Percentiles rank a stretch among this genome's conserved stretches.
These are phyloP conservation scores for Neodidymelliopsis sp. DNA, from an alignment of 2,329 filamentous ascomycete genomes.

Conservation along the genomic window DNA sequence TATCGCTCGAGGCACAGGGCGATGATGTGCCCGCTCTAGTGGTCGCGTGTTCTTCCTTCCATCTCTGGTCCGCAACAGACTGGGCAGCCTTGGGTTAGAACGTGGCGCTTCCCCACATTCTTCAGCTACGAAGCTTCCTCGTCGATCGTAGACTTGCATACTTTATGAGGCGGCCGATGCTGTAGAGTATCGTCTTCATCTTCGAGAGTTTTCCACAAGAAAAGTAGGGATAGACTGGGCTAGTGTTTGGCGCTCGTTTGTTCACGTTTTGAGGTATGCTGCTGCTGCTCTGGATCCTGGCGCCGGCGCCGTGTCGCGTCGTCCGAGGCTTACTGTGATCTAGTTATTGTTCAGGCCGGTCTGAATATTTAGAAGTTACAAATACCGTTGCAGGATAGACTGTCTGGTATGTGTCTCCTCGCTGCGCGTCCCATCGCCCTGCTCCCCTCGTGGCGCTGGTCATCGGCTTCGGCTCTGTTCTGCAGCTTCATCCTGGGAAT, in stretches of 20 bases:
- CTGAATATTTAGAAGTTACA: slow-evolving; percentile 36
- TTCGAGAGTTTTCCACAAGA: slow-evolving; percentile 46
- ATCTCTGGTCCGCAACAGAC: slow-evolving; percentile 39
- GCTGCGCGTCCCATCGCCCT: background rate
- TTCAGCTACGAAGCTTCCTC: slow-evolving; percentile 40
- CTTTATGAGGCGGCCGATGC: slow-evolving; percentile 48
- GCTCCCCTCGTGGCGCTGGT: background rate
- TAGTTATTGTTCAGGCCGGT: slow-evolving; percentile 38
- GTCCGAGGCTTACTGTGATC: slow-evolving; percentile 31
- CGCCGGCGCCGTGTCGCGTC: slow-evolving; percentile 9
- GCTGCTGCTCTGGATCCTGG: slow-evolving; percentile 16
- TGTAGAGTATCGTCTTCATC: slow-evolving; percentile 45
- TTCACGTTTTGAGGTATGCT: slow-evolving; percentile 44
- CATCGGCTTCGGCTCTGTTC: background rate
- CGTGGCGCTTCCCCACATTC: slow-evolving; percentile 50
- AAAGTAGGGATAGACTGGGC: slow-evolving; percentile 54
- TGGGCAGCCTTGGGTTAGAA: slow-evolving; percentile 42
- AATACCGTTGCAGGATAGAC: slow-evolving; percentile 35
- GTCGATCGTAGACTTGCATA: slow-evolving; percentile 40
- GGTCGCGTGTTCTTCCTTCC: slow-evolving; percentile 38
- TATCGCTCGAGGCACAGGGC: slow-evolving; percentile 43
- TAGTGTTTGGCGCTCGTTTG: slow-evolving; percentile 50
- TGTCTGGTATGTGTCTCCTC: slow-evolving; percentile 33
- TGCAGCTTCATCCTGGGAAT: slow-evolving; percentile 3
- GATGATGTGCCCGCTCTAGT: slow-evolving; percentile 49